phyloP scores from a whole-genome alignment of 805 yeast species.

The Pichia kluyveri region DNA sequence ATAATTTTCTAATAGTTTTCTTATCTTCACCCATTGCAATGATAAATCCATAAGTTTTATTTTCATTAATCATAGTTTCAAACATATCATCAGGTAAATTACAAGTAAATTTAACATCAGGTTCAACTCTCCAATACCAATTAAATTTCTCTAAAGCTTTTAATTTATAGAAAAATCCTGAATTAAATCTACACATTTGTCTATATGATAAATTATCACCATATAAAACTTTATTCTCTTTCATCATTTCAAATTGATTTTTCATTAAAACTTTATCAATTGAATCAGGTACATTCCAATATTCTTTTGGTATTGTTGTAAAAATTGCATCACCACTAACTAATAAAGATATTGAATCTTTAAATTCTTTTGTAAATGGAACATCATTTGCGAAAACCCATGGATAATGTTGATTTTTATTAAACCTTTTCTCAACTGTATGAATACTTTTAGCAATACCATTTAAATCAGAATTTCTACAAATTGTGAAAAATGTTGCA shows the following conservation, averaged over 20 bases:
- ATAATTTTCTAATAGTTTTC: conserved; percentile 39
- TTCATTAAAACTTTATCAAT: conserved; percentile 30
- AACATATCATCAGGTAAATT: conserved; percentile 42
- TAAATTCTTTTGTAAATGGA: conserved; percentile 34
- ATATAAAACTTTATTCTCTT: conserved; percentile 34
- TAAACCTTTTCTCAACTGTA: conserved; percentile 30
- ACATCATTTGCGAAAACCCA: conserved; percentile 40
- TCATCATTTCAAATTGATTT: conserved; percentile 19
- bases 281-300: conserved; percentile 39
- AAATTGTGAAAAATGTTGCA: conserved; percentile 51
- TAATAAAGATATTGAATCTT: conserved; percentile 19
- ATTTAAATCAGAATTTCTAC: conserved; percentile 30
- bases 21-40: conserved; percentile 40
- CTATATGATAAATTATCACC: conserved; percentile 56
- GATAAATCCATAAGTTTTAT: conserved; percentile 41
- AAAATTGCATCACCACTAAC: conserved; percentile 36
- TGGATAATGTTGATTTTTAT: conserved; percentile 30
- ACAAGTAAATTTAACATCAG: conserved; percentile 39
- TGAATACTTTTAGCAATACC: conserved; percentile 30
- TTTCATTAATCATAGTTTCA: conserved; percentile 36
- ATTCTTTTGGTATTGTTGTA: conserved; percentile 33
- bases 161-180: conserved; percentile 47
- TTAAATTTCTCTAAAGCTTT: conserved; percentile 35
- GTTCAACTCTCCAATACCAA: conserved; percentile 55
- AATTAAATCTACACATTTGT: conserved; percentile 51